These are phyloP conservation scores for Talaromyces sp. DNA, from an alignment of 2,329 filamentous ascomycete species.

Conservation along the genomic window DNA sequence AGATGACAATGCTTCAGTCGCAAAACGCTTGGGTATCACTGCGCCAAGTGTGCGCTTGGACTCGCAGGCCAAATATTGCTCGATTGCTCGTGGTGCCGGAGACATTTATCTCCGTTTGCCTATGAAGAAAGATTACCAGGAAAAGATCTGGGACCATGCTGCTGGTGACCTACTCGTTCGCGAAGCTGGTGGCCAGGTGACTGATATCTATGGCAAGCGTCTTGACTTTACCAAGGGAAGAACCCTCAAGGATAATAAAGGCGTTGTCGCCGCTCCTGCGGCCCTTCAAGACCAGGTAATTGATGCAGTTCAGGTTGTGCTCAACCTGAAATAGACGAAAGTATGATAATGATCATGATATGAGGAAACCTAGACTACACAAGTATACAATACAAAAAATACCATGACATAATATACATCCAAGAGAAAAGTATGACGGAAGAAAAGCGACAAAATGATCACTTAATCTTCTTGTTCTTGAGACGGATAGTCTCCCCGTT, in stretches of 20 bases:
- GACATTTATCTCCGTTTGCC: conserved; percentile 93
- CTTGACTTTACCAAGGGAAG: conserved; percentile 85
- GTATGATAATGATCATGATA: conserved; percentile 21
- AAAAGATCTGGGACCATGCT: conserved; percentile 99
- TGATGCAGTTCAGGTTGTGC: conserved; percentile 75
- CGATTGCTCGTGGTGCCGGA: conserved; percentile 87
- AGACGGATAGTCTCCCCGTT: conserved; percentile 97
- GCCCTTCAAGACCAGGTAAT: conserved; percentile 75
- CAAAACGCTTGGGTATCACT: conserved; percentile 80
- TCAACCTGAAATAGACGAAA: conserved; percentile 49
- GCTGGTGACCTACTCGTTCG: conserved; percentile 91
- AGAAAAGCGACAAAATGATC: conserved; percentile 35
- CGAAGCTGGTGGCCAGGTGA: conserved; percentile 89
- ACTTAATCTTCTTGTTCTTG: conserved; percentile 98
- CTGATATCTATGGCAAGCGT: conserved; percentile 79
- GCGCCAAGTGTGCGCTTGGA: conserved; percentile 92
- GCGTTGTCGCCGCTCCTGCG: conserved; percentile 82
- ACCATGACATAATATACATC: conserved; percentile 29
- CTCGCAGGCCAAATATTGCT: conserved; percentile 96
- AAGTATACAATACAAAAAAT: conserved; percentile 16
- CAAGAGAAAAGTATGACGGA: conserved; percentile 18
- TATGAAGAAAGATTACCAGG: conserved; percentile 81
- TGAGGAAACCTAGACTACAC: conserved; percentile 22
- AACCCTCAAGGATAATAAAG: conserved; percentile 86
- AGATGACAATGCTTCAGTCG: conserved; percentile 81